Base-by-base conservation (phyloP, 2,329 filamentous ascomycete species). In the Xylariaceae sp. region DNA sequence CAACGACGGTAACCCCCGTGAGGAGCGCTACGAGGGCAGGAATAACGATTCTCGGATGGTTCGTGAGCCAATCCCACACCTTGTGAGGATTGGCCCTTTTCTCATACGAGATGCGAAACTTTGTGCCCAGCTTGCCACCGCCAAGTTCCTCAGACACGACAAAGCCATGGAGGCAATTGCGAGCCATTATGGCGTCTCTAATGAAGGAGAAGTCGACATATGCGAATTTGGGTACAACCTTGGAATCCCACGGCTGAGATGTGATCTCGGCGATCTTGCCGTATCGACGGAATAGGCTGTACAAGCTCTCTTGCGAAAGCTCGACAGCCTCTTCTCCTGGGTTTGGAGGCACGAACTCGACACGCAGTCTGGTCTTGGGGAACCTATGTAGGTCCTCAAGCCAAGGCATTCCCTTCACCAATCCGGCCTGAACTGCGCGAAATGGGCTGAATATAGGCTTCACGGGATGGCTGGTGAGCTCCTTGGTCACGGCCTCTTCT, bases 371-470 rank as follows among this genome's bases (percentile, higher is more conserved):
- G 38, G 76, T 76, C 49, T 85, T 89, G 0, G 94, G 94, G 44
- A 90, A 84, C 6, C 90, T 82, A 58, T 90, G 87, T 27, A 99
- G 73, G 65, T 99, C 94, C 63, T 97, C 94, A 2, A 97, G 79
- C 94, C 94, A 99, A 0, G 94, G 94, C 18, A 85, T 82, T 10
- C 94, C 94, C 48, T 82, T 77, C 2, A 99, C 94, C 6, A 90
- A 72, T 19, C 83, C 83, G 3, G 84, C 83, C 43, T 81, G 79
- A 49, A 95, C 85, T 12, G 78, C 72, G 18, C 82, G 77, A 56
- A 96, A 85, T 0, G 90, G 90, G 58, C 86, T 95, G 74, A 94
- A 96, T 88, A 91, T 95, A 2, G 92, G 91, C 53, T 84, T 89
- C 35, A 95, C 80, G 0, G 86, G 86, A 14, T 85, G 77, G 52